These are phyloP conservation scores for Aaosphaeria pasadenensis DNA, from an alignment of 2,329 filamentous ascomycete species.

Conservation along the genomic window DNA sequence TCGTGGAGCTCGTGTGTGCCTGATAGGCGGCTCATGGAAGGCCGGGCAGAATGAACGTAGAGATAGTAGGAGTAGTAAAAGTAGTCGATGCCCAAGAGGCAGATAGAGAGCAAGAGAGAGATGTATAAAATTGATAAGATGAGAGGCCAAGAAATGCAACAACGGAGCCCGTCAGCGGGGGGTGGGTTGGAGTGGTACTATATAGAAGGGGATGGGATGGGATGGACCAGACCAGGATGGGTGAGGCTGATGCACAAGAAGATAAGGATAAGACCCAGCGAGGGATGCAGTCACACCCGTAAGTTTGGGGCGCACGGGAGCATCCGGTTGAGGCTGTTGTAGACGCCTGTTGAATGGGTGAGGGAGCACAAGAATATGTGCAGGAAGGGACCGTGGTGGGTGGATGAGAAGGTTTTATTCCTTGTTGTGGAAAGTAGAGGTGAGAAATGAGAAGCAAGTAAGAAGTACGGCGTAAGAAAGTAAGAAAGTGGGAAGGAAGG, in stretches of 20 bases:
- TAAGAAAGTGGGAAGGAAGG: background rate
- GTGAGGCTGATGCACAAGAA: conserved; percentile 28
- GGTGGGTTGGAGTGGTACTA: conserved; percentile 18
- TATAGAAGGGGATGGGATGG: conserved; percentile 15
- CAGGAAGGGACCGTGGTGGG: background rate
- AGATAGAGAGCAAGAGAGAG: conserved; percentile 1
- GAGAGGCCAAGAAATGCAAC: conserved; percentile 11
- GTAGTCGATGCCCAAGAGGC: background rate
- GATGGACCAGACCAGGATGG: conserved; percentile 15
- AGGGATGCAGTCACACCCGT: conserved; percentile 15
- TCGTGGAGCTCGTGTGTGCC: conserved; percentile 17
- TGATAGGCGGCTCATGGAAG: conserved; percentile 32
- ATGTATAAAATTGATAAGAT: conserved; percentile 1
- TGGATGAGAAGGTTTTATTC: background rate
- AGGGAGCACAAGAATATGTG: conserved; percentile 2
- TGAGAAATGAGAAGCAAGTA: no score
- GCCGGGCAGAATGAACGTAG: conserved; percentile 11
- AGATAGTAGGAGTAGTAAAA: conserved; percentile 2
- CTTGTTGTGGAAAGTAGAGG: no score
- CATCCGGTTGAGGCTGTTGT: conserved; percentile 18
- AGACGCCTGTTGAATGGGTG: background rate
- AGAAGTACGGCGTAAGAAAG: no score
- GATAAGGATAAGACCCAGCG: conserved; percentile 19
- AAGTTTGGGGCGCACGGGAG: conserved; percentile 25
- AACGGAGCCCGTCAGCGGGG: conserved; percentile 20